Evolutionary conservation across 164 flowering plant species (phyloP).

Genomic region (Magnolia officinalis): DNA sequence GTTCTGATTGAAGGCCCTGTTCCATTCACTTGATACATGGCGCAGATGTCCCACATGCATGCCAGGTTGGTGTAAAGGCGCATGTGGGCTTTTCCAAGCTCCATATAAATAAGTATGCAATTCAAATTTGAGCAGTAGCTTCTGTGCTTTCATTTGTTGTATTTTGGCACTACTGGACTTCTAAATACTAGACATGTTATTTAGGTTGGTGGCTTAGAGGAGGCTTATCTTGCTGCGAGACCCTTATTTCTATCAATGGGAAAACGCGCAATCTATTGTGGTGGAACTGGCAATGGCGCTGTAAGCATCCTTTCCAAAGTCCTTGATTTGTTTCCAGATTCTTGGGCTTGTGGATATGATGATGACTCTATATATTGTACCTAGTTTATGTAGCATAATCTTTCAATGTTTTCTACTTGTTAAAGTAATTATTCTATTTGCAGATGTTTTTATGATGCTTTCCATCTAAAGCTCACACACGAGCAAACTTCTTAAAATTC

Average conservation of each 20-base stretch:
- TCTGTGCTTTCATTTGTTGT: neutral
- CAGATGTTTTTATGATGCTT: neutral
- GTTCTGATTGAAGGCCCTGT: too few relatives aligned
- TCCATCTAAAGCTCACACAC: neutral
- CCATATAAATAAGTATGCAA: neutral
- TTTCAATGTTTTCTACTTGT: too few relatives aligned
- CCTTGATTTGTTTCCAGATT: neutral
- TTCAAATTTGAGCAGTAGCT: neutral
- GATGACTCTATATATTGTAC: neutral
- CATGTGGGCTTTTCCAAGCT: neutral
- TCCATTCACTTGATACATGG: too few relatives aligned
- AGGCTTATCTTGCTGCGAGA: conserved; percentile 65
- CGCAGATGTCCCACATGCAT: neutral
- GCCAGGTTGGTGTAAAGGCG: neutral
- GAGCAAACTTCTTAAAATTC: too few relatives aligned
- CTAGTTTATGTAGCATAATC: too few relatives aligned
- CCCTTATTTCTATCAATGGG: conserved; percentile 86
- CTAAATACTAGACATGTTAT: conserved; percentile 3
- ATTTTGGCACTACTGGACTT: neutral
- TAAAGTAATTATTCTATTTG: neutral
- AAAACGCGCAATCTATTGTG: conserved; percentile 69
- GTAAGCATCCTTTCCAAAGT: conserved; percentile 34
- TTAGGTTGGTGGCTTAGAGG: conserved; percentile 90
- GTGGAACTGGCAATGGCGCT: conserved; percentile 82
- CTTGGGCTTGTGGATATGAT: neutral